Base-by-base conservation (phyloP, 768 basidiomycete genomes). In the Kwoniella pini region DNA sequence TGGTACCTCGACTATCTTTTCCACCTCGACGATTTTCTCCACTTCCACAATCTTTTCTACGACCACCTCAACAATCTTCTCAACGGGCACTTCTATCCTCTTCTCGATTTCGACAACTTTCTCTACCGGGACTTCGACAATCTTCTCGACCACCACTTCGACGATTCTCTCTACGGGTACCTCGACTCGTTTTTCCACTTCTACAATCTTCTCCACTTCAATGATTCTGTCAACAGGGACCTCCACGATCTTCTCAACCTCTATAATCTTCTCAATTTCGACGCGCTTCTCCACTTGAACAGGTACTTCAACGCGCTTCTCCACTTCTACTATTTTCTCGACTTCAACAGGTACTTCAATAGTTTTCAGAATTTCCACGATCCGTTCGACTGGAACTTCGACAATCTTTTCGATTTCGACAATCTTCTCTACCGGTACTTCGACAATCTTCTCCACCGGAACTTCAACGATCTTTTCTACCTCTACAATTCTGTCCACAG, bases 381-480 rank as follows among this genome's bases (percentile, higher is more conserved):
- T 49, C 22, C 39, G n/a, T 38, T 55, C 56, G 5, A 68, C 52
- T 19, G 60, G 51, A 58, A 72, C 66, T 31, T 72, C 73, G 27
- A 74, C 66, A 42, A 69, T 65, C 42, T 72, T 71, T n/a, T 64
- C 62, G 4, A 72, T 52, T 28, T 72, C 70, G n/a, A 67, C 64
- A 44, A 72, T 68, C 11, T 71, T 64, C 57, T 79, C 74, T 49
- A 69, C 67, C 10, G 63, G 64, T 22, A 61, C 54, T 51, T 77
- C 75, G 26, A 69, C 65, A 28, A 74, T 71, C 27, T 72, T 67
- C 59, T 79, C 77, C 49, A 75, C 72, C 10, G 62, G 63, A 21
- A 67, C 68, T 53, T 75, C 75, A 54, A 79, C 66, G 44, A 76
- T 63, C 63, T 72, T 72, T 44, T 65, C 65, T 52, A 48, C 68